Conservation (phyloP, 1,284 basidiomycete genomes). For the Ceratobasidium sp. region DNA sequence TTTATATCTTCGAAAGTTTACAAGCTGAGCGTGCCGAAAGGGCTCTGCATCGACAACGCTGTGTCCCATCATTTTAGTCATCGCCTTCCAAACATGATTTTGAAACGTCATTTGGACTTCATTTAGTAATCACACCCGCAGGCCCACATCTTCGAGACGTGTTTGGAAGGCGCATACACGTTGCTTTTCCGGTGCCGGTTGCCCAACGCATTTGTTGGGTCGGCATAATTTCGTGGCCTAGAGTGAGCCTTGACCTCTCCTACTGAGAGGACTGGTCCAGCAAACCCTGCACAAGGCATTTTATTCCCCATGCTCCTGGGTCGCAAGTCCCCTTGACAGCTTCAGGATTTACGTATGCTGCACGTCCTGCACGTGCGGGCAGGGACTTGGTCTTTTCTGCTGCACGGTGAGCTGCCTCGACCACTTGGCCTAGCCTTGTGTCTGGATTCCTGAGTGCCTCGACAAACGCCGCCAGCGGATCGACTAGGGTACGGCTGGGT, state of each 20-base stretch:
- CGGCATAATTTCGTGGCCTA: not conserved
- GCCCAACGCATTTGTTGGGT: not conserved
- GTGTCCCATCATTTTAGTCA: conserved; percentile 1
- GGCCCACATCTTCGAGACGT: conserved; percentile 10
- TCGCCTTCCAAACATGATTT: conserved; percentile 11
- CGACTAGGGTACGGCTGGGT: conserved; percentile 89
- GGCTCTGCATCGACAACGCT: not conserved
- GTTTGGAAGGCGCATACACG: conserved; percentile 32
- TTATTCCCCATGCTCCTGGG: conserved; percentile 60
- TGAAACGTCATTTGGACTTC: conserved; percentile 34
- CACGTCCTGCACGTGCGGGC: conserved; percentile 86
- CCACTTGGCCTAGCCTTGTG: conserved; percentile 58
- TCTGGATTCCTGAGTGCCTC: conserved; percentile 50
- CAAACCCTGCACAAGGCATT: conserved; percentile 20
- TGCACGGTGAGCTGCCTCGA: conserved; percentile 68
- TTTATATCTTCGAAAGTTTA: conserved; percentile 14
- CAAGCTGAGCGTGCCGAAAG: conserved; percentile 9
- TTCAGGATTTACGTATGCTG: conserved; percentile 84
- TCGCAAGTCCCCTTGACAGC: conserved; percentile 77
- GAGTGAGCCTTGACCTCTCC: not conserved
- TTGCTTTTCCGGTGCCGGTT: not conserved
- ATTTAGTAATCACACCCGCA: not conserved
- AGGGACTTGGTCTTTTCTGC: conserved; percentile 76
- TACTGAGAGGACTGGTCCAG: not conserved
- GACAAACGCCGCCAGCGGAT: conserved; percentile 88